Conservation (phyloP, 2,329 filamentous ascomycete genomes). For the Sclerotinia sclerotiorum region DNA sequence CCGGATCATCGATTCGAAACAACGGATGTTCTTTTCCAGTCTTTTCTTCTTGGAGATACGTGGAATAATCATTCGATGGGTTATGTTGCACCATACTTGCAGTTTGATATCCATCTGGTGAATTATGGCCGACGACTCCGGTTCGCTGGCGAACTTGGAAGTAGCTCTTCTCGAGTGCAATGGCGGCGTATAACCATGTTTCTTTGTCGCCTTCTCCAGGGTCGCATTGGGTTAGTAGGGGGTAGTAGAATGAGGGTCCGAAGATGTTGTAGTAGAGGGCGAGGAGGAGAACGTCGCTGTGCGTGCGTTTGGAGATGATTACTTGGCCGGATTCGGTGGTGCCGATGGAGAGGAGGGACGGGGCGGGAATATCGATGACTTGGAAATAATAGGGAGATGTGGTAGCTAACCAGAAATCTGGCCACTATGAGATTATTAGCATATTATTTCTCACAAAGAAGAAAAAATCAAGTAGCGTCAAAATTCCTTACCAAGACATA, state of each 20-base stretch:
- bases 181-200: constrained; percentile 49
- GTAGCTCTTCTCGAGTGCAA: constrained; percentile 43
- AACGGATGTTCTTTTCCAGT: background rate
- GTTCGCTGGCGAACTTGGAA: constrained; percentile 42
- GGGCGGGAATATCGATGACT: constrained; percentile 35
- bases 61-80: constrained; percentile 11
- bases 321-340: constrained; percentile 48
- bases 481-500: constrained; percentile 40
- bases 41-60: background rate
- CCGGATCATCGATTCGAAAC: background rate
- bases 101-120: background rate
- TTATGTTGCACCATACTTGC: constrained; percentile 21
- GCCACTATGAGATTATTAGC: constrained; percentile 41
- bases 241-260: constrained; percentile 48
- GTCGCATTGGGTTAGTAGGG: constrained; percentile 45
- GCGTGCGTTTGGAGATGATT: constrained; percentile 46
- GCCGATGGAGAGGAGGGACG: constrained; percentile 35
- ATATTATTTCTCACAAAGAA: background rate
- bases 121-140: constrained; percentile 6
- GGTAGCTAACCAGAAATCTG: constrained; percentile 48
- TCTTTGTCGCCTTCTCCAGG: constrained; percentile 52
- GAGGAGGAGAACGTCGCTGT: constrained; percentile 46
- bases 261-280: constrained; percentile 52
- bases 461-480: background rate
- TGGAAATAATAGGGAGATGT: constrained; percentile 43